Percentiles rank a stretch among this genome's conserved stretches.
Conservation (phyloP, 208 protist genomes). For the Trypanosoma congolense region DNA sequence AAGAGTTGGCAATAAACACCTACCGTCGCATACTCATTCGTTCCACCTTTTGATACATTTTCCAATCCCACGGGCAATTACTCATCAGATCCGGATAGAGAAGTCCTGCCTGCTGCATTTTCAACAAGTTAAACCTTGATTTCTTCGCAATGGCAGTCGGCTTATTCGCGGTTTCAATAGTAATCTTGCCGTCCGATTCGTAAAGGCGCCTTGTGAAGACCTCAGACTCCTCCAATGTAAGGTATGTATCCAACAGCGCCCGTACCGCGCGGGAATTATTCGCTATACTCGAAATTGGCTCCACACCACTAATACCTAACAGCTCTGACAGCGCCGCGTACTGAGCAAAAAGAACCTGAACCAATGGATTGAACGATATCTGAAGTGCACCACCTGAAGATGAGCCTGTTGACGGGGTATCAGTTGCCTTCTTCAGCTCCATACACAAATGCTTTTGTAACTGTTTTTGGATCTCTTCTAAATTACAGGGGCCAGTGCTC, state of each 20-base stretch:
- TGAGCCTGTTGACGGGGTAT: background rate
- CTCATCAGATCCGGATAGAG: constrained; percentile 53
- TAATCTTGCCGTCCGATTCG: background rate
- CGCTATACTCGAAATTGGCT: constrained; percentile 10
- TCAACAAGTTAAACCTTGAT: constrained; percentile 41
- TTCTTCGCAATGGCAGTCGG: too few species aligned
- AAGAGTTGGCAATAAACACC: too few species aligned
- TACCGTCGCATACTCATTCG: too few species aligned
- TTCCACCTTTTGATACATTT: background rate
- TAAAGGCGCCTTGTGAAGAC: background rate
- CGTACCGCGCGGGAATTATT: constrained; percentile 23
- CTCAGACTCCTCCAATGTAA: constrained; percentile 15
- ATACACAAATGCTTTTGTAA: constrained; percentile 64
- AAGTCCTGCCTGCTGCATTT: constrained; percentile 61
- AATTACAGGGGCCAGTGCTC: constrained; percentile 27
- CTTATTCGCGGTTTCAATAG: background rate
- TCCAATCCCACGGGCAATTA: constrained; percentile 51
- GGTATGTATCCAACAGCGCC: constrained; percentile 42
- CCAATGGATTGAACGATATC: constrained; percentile 21
- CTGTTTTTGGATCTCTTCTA: constrained; percentile 55
- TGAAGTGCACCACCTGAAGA: background rate
- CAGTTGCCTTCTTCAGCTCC: constrained; percentile 26
- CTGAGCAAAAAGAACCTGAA: constrained; percentile 65
- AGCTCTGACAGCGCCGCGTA: constrained; percentile 63
- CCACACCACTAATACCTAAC: constrained; percentile 38